Percentiles rank a stretch among this genome's conserved stretches.
Conservation (phyloP, 2,329 filamentous ascomycete genomes). For the Tricladium varicosporioides region DNA sequence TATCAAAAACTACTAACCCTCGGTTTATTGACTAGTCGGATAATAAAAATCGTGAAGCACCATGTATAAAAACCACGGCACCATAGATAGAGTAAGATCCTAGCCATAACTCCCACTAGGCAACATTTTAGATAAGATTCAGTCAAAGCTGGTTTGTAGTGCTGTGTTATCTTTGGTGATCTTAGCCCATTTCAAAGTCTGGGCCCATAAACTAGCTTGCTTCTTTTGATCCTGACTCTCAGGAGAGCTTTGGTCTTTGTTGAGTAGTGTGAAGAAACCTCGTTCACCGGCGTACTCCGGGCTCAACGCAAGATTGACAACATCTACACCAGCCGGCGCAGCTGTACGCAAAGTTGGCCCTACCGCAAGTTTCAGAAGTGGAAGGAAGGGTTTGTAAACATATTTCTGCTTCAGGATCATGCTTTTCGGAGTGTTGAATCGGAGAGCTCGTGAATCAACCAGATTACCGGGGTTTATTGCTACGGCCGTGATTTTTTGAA, state of each 20-base stretch:
- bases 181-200: background rate
- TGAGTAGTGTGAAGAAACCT: background rate
- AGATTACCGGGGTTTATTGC: background rate
- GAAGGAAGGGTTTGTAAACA: background rate
- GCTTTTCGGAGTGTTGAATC: background rate
- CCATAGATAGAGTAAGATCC: too few relatives aligned
- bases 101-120: too few relatives aligned
- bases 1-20: too few relatives aligned
- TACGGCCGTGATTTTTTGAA: background rate
- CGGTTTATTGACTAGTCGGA: too few relatives aligned
- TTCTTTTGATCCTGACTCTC: background rate
- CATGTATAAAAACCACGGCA: too few relatives aligned
- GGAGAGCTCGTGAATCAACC: background rate
- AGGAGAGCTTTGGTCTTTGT: background rate
- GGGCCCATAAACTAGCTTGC: background rate
- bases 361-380: background rate
- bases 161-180: background rate
- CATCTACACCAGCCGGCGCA: background rate
- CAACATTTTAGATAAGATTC: too few relatives aligned
- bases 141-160: too few relatives aligned
- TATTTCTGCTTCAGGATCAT: too few relatives aligned
- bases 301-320: background rate
- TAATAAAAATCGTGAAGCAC: too few relatives aligned
- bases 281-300: background rate
- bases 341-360: background rate